Conservation (phyloP, 2,329 filamentous ascomycete species). For the Alternaria sp. region DNA sequence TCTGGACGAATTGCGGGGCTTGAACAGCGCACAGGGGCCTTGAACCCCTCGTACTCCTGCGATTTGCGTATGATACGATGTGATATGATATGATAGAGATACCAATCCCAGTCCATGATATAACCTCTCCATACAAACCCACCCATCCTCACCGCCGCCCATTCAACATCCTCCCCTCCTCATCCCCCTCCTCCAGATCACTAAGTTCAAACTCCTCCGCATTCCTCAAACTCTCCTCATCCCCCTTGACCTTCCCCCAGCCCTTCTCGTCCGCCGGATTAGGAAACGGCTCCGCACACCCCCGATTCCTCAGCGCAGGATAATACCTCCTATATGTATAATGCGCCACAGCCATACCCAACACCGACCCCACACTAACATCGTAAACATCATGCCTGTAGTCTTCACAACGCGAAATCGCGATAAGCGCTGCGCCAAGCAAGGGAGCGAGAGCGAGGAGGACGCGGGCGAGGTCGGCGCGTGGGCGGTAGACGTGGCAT, state of each 20-base stretch:
- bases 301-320: constrained; percentile 57
- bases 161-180: constrained; percentile 30
- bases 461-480: constrained; percentile 62
- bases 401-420: constrained; percentile 67
- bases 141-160: constrained; percentile 12
- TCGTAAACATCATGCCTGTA: constrained; percentile 70
- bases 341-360: constrained; percentile 63
- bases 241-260: constrained; percentile 52
- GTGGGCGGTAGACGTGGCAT: constrained; percentile 64
- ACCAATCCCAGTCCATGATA: too few relatives aligned
- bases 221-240: constrained; percentile 50
- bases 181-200: constrained; percentile 39
- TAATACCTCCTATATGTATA: constrained; percentile 68
- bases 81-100: too few relatives aligned
- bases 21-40: background rate
- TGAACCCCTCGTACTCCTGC: too few relatives aligned
- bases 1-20: background rate
- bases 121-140: too few relatives aligned
- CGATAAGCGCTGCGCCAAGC: constrained; percentile 64
- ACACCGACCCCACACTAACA: constrained; percentile 61
- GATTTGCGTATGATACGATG: too few relatives aligned
- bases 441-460: constrained; percentile 63
- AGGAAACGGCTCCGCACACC: constrained; percentile 61
- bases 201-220: constrained; percentile 46
- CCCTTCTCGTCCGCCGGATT: constrained; percentile 44